Conservation (phyloP, 2,329 filamentous ascomycete species). For the Lomentospora prolificans region DNA sequence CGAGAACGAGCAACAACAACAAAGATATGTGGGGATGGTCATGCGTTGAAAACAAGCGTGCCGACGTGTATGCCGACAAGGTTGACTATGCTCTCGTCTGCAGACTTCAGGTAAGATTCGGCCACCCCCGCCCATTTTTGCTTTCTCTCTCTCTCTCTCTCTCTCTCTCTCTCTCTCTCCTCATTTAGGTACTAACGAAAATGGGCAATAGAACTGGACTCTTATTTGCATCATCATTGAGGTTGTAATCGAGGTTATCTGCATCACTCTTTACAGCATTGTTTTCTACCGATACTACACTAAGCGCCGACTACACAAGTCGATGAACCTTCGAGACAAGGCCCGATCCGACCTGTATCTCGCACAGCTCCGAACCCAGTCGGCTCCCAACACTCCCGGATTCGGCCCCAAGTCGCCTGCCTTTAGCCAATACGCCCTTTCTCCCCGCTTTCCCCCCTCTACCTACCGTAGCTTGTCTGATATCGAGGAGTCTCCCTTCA, state of each 20-base stretch:
- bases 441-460: constrained; percentile 50
- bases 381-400: constrained; percentile 88
- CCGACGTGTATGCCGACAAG: constrained; percentile 66
- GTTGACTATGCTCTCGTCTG: constrained; percentile 87
- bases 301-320: constrained; percentile 90
- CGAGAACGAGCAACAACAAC: constrained; percentile 56
- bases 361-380: constrained; percentile 72
- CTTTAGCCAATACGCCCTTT: constrained; percentile 39
- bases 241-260: constrained; percentile 82
- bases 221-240: constrained; percentile 97
- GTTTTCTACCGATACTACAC: constrained; percentile 97
- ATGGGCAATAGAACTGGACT: constrained; percentile 82
- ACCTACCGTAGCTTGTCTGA: constrained; percentile 41
- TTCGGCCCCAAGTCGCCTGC: constrained; percentile 48
- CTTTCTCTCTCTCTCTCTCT: background rate
- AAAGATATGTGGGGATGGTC: constrained; percentile 98
- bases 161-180: too few relatives aligned
- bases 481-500: constrained; percentile 37
- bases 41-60: constrained; percentile 80
- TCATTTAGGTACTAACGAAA: too few relatives aligned
- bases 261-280: constrained; percentile 84
- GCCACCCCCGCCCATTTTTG: background rate
- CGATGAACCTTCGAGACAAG: constrained; percentile 91
- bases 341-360: constrained; percentile 94
- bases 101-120: constrained; percentile 52